A percentile compares a stretch with the other conserved stretches of the same genome.
These are phyloP conservation scores for Aspergillus neoniger DNA, from an alignment of 2,329 filamentous ascomycete species.

Conservation along the genomic window DNA sequence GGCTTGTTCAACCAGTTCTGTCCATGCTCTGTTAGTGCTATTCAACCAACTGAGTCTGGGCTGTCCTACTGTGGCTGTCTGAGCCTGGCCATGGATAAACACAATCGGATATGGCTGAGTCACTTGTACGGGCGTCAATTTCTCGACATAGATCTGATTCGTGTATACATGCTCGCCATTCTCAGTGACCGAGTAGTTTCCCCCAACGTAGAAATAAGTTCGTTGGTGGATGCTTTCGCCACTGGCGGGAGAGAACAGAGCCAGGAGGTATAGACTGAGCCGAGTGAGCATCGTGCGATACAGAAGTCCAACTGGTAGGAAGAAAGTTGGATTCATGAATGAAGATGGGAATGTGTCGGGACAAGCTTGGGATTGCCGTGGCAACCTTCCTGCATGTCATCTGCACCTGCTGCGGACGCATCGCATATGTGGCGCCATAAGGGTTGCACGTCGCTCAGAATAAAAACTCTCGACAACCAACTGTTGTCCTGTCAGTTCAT, in stretches of 20 bases:
- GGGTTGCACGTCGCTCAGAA: no score
- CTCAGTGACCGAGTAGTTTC: slow-evolving; percentile 28
- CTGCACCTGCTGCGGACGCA: neutral
- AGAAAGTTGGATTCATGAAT: neutral
- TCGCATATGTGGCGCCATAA: neutral
- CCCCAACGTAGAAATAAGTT: slow-evolving; percentile 36
- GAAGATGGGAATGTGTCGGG: neutral
- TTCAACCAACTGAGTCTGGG: no score
- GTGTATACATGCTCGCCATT: slow-evolving; percentile 24
- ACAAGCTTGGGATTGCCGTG: neutral
- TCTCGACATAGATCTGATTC: slow-evolving; percentile 41
- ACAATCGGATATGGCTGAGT: slow-evolving; percentile 33
- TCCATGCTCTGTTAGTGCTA: neutral
- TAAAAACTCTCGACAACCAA: no score
- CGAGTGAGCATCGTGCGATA: neutral
- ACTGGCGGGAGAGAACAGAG: neutral
- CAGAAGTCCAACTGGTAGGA: neutral
- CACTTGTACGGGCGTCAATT: slow-evolving; percentile 27
- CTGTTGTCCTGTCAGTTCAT: no score
- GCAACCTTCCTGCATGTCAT: neutral
- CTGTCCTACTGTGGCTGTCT: slow-evolving; percentile 34
- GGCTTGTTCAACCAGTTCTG: slow-evolving; percentile 52
- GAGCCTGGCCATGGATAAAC: slow-evolving; percentile 34
- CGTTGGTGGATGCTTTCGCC: slow-evolving; percentile 2
- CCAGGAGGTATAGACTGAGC: neutral